Base-by-base conservation (phyloP, 2,329 filamentous ascomycete genomes). In the Cyclaneusma minus region DNA sequence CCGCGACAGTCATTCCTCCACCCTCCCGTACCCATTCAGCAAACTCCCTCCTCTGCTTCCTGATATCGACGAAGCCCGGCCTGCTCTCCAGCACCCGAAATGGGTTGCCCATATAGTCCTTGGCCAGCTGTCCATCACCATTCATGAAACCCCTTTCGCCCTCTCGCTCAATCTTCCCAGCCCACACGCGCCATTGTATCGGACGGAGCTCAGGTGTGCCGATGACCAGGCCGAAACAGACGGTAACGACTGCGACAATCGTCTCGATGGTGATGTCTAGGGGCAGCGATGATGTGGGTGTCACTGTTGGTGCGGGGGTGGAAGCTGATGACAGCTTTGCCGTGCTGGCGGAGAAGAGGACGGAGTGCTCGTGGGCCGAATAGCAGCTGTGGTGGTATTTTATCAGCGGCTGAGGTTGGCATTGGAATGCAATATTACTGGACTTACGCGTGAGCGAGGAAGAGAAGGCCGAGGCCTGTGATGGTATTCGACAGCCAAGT, bases 351-450 rank as follows among this genome's bases (percentile, higher is more conserved):
- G 74, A 67, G 40, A 74, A 69, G 25, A 92, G 67, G 13, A 73
- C 63, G 5, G 82, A 78, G 56, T 93, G 81, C 56, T 98, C 89
- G 53, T 93, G 80, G 24, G 85, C 84, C 27, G 89, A 98, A 56
- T 95, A 98, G 56, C 85, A 91, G 36, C 89, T 98, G 48, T 26
- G 22, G 24, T 22, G 14, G 18, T 15, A 21, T 17, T 12, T 22
- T 7, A 24, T 29, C 23, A 21, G 20, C 4, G 15, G 23, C 27
- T 48, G 32, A 48, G 39, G 28, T 27, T 14, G 25, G 22, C 16
- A 9, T 29, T 24, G 24, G 16, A 23, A 22, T 33, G 24, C 25
- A 26, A 47, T 28, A 21, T 25, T 16, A 20, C 23, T 19, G 20
- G 25, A 50, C 80, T 53, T 73, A 94, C 87, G 85, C 81, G 54